phyloP scores from a whole-genome alignment of 176 grass and related monocot species.

The Elymus sibiricus region DNA sequence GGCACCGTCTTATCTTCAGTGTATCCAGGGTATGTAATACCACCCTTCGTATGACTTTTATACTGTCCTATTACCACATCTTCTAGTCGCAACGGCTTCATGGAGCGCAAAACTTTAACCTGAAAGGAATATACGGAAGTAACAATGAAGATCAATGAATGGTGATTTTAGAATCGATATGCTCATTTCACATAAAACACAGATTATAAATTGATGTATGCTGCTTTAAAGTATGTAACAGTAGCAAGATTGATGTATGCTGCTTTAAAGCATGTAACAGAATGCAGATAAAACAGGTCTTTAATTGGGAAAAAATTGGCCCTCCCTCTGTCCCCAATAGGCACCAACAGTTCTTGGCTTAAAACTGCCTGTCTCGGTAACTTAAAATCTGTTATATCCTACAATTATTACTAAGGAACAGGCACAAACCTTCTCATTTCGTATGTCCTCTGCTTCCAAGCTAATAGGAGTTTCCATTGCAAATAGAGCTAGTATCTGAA shows the following conservation, averaged over 20 bases:
- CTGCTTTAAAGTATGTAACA: background rate
- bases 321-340: background rate
- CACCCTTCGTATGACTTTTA: constrained; percentile 79
- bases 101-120: constrained; percentile 92
- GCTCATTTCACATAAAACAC: background rate
- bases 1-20: constrained; percentile 88
- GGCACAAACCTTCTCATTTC: constrained; percentile 81
- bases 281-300: background rate
- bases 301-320: background rate
- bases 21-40: constrained; percentile 66
- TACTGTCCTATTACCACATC: constrained; percentile 85
- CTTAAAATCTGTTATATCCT: background rate
- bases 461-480: constrained; percentile 96
- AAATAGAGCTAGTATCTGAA: constrained; percentile 94
- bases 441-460: constrained; percentile 95
- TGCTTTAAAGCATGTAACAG: background rate
- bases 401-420: background rate
- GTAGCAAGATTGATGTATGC: background rate
- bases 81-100: constrained; percentile 82
- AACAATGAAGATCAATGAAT: background rate
- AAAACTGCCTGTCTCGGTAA: background rate
- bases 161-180: background rate
- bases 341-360: background rate
- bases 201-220: background rate
- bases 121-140: constrained; percentile 29